Conservation (phyloP, 78 protist genomes). For the Chrysochromulina parva region DNA sequence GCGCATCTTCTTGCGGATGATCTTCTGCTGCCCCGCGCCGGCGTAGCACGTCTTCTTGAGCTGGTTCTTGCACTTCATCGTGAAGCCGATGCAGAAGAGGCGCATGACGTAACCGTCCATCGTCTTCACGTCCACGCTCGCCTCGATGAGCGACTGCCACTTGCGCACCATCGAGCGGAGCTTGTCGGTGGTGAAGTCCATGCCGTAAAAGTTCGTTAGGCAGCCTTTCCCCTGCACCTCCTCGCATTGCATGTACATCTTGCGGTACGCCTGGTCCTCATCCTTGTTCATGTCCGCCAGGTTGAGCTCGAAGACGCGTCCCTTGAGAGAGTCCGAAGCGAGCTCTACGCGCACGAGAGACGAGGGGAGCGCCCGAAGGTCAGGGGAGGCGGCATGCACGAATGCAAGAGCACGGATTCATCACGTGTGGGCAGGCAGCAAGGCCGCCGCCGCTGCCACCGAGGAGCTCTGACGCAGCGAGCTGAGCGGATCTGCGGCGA, state of each 20-base stretch:
- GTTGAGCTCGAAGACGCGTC: slow-evolving; percentile 94
- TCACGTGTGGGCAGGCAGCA: too few species aligned
- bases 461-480: too few species aligned
- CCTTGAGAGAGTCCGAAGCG: slow-evolving; percentile 92
- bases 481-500: too few species aligned
- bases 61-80: slow-evolving; percentile 81
- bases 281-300: slow-evolving; percentile 94
- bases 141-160: slow-evolving; percentile 98
- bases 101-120: slow-evolving; percentile 92
- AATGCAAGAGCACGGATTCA: too few species aligned
- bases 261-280: slow-evolving; percentile 90
- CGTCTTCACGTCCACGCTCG: slow-evolving; percentile 87
- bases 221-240: slow-evolving; percentile 91
- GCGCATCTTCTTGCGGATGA: slow-evolving; percentile 92
- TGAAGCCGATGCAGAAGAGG: slow-evolving; percentile 95
- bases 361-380: too few species aligned
- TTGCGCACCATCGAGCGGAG: slow-evolving; percentile 89
- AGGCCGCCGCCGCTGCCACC: too few species aligned
- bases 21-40: slow-evolving; percentile 81
- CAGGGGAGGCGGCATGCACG: too few species aligned
- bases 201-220: slow-evolving; percentile 97
- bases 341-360: slow-evolving; percentile 49
- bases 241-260: slow-evolving; percentile 89
- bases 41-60: slow-evolving; percentile 91
- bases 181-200: slow-evolving; percentile 98